phyloP scores from a whole-genome alignment of 768 basidiomycete species.

The Macrolepiota albuminosa region DNA sequence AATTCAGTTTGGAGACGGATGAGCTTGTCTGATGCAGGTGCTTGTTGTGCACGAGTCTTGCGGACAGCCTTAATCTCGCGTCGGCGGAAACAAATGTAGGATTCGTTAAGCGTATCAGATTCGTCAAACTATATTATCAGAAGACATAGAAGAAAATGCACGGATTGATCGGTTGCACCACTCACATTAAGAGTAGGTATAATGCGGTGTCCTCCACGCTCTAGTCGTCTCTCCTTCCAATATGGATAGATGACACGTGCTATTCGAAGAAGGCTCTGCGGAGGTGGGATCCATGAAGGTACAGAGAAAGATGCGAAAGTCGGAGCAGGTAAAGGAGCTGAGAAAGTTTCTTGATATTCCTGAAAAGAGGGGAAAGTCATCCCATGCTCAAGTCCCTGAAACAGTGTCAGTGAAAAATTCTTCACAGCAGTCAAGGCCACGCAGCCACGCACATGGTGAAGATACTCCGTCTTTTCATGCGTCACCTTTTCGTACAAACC shows the following conservation, averaged over 20 bases:
- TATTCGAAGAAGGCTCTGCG: slow-evolving; percentile 57
- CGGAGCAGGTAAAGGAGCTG: slow-evolving; percentile 49
- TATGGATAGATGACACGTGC: slow-evolving; percentile 79
- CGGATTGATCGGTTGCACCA: slow-evolving; percentile 7
- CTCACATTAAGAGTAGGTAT: slow-evolving; percentile 86
- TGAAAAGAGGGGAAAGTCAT: slow-evolving; percentile 69
- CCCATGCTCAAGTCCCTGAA: slow-evolving; percentile 58
- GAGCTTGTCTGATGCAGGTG: slow-evolving; percentile 85
- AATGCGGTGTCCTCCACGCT: slow-evolving; percentile 78
- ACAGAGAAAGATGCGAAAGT: slow-evolving; percentile 65
- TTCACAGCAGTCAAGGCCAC: not conserved
- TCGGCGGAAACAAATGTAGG: slow-evolving; percentile 95
- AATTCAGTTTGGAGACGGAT: slow-evolving; percentile 77
- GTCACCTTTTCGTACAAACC: slow-evolving; percentile 89
- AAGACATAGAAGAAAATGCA: not conserved
- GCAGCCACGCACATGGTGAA: slow-evolving; percentile 71
- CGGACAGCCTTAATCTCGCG: slow-evolving; percentile 92
- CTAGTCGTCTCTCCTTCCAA: slow-evolving; percentile 83
- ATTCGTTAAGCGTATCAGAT: slow-evolving; percentile 83
- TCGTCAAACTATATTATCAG: slow-evolving; percentile 65
- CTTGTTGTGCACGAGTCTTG: slow-evolving; percentile 91
- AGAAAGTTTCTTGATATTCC: slow-evolving; percentile 68
- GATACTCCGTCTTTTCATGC: slow-evolving; percentile 82
- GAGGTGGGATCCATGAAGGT: slow-evolving; percentile 66
- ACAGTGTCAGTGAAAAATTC: slow-evolving; percentile 4